A percentile compares a stretch with the other conserved stretches of the same genome.
Evolutionary conservation across 129 eudicot genomes (phyloP).

Genomic region (Smallanthus sonchifolius): DNA sequence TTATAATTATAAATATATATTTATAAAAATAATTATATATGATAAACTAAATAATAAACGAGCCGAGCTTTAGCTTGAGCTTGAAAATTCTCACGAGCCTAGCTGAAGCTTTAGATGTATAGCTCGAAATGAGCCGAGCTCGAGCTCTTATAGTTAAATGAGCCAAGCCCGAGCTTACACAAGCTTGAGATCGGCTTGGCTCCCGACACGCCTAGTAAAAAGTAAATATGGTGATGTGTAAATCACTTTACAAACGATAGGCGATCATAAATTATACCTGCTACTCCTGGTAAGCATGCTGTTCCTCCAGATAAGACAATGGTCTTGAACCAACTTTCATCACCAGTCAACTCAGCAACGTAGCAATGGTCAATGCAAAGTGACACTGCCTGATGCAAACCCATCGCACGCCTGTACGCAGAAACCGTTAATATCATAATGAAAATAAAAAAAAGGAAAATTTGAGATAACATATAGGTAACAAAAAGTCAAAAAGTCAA

Average conservation of each 20-base stretch:
- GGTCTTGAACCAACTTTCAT: constrained; percentile 80
- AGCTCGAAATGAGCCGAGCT: background rate
- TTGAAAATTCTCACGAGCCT: too few relatives aligned
- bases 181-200: background rate
- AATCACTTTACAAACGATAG: background rate
- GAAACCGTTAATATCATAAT: background rate
- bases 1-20: background rate
- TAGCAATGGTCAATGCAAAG: constrained; percentile 94
- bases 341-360: constrained; percentile 66
- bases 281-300: constrained; percentile 90
- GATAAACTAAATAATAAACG: background rate
- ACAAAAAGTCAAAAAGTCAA: constrained; percentile 11
- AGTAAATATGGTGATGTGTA: background rate
- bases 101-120: background rate
- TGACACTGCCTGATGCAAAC: constrained; percentile 84
- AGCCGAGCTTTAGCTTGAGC: background rate
- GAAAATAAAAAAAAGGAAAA: background rate
- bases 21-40: background rate
- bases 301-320: constrained; percentile 86
- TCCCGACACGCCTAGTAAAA: background rate
- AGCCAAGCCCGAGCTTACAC: background rate
- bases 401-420: constrained; percentile 79
- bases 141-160: background rate
- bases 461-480: background rate
- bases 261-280: constrained; percentile 42